These are phyloP conservation scores for Heritiera littoralis DNA, from an alignment of 345 rosid species.

Conservation along the genomic window DNA sequence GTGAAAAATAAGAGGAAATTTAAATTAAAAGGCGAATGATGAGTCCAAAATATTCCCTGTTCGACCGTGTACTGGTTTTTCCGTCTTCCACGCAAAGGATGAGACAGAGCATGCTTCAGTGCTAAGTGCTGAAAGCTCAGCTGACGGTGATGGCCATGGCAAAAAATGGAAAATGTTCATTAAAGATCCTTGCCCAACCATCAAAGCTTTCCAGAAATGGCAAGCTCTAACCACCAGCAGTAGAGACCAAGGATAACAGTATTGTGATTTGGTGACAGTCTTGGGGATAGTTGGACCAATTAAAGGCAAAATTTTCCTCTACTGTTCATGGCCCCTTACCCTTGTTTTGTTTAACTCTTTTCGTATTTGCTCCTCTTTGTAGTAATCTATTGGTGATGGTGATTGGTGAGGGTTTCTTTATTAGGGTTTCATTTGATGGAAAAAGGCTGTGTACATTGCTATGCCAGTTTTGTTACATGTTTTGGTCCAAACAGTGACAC, in stretches of 20 bases:
- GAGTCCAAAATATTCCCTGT: neutral
- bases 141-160: slow-evolving; percentile 26
- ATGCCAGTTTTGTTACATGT: neutral
- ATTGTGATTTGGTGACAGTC: slow-evolving; percentile 16
- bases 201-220: slow-evolving; percentile 29
- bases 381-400: slow-evolving; percentile 2
- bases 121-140: slow-evolving; percentile 23
- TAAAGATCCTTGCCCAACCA: slow-evolving; percentile 21
- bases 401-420: neutral
- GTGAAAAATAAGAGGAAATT: neutral
- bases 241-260: neutral
- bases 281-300: slow-evolving; percentile 27
- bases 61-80: slow-evolving; percentile 22
- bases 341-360: neutral
- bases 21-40: neutral
- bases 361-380: slow-evolving; percentile 12
- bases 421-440: neutral
- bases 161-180: slow-evolving; percentile 28
- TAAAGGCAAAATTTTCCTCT: neutral
- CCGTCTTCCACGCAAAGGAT: slow-evolving; percentile 26
- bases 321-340: neutral
- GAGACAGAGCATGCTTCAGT: slow-evolving; percentile 24
- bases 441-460: neutral
- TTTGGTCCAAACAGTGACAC: slow-evolving; percentile 12
- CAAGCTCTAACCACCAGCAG: slow-evolving; percentile 29